Conservation (phyloP, 164 flowering plant genomes). For the Annona cherimola region DNA sequence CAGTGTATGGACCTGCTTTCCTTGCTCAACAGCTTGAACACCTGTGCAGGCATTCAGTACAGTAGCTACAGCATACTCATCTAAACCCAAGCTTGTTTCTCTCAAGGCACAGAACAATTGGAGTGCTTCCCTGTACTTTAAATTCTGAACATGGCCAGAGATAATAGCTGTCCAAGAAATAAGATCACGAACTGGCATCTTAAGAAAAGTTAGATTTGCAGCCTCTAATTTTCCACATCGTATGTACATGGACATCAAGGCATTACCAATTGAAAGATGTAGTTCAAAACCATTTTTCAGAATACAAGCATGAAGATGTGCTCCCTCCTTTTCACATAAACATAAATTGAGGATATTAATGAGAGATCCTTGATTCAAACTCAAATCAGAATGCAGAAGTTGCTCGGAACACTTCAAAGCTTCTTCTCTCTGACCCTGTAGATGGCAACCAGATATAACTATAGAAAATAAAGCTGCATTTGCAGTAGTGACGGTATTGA, state of each 20-base stretch:
- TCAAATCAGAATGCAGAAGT: conserved; percentile 6
- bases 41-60: conserved; percentile 18
- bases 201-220: conserved; percentile 17
- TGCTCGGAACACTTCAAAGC: conserved; percentile 8
- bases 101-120: conserved; percentile 6
- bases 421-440: conserved; percentile 10
- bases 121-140: conserved; percentile 5
- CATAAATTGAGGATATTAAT: conserved; percentile 15
- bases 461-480: conserved; percentile 10
- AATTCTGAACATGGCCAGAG: conserved; percentile 12
- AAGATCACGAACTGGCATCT: conserved; percentile 12
- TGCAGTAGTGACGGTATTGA: neutral
- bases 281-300: conserved; percentile 15
- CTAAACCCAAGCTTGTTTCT: conserved; percentile 4
- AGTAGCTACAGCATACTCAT: conserved; percentile 10
- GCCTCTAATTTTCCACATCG: conserved; percentile 19
- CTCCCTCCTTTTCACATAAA: conserved; percentile 16
- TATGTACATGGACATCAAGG: conserved; percentile 21
- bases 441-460: conserved; percentile 9
- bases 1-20: conserved; percentile 13
- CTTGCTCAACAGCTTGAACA: conserved; percentile 11
- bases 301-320: conserved; percentile 17
- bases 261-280: conserved; percentile 12
- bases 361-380: conserved; percentile 13
- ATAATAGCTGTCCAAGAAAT: conserved; percentile 22